Evolutionary conservation across 306 rosid species (phyloP).

Genomic region (apple (Malus domestica)): DNA sequence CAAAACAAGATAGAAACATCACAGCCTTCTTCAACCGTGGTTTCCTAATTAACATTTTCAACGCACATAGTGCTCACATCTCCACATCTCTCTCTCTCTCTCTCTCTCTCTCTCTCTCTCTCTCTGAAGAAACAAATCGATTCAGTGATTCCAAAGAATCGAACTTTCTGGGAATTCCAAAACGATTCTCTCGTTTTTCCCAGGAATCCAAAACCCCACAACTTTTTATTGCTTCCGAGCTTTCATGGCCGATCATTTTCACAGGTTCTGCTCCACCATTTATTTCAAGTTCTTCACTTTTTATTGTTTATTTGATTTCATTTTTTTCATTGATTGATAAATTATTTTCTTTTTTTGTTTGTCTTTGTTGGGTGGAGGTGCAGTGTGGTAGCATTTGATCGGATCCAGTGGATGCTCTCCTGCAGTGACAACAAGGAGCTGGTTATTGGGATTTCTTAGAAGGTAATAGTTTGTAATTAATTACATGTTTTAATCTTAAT

Average conservation of each 20-base stretch:
- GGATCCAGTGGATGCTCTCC: constrained; percentile 36
- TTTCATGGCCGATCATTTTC: constrained; percentile 50
- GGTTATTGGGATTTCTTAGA: constrained; percentile 12
- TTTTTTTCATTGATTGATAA: not conserved
- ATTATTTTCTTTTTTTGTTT: not conserved
- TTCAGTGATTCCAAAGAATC: constrained; percentile 3
- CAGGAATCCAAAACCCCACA: constrained; percentile 2
- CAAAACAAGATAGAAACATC: not conserved
- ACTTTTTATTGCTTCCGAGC: constrained; percentile 16
- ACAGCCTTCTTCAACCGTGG: not conserved
- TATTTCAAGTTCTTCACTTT: not conserved
- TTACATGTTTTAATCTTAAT: not conserved
- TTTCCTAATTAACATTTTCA: not conserved
- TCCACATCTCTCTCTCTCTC: not conserved
- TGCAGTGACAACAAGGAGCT: constrained; percentile 15
- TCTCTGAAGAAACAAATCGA: not conserved
- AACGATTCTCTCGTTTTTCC: not conserved
- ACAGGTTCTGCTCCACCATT: constrained; percentile 42
- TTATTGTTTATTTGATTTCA: not conserved
- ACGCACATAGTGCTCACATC: not conserved
- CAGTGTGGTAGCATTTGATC: constrained; percentile 24
- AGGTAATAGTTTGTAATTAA: constrained; percentile 10
- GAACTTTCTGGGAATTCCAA: not conserved
- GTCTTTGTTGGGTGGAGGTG: not conserved
- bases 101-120: not conserved